Percentiles rank a stretch among this genome's conserved stretches.
phyloP scores from a whole-genome alignment of 305 asterid genomes.

The Solanum chacoense region DNA sequence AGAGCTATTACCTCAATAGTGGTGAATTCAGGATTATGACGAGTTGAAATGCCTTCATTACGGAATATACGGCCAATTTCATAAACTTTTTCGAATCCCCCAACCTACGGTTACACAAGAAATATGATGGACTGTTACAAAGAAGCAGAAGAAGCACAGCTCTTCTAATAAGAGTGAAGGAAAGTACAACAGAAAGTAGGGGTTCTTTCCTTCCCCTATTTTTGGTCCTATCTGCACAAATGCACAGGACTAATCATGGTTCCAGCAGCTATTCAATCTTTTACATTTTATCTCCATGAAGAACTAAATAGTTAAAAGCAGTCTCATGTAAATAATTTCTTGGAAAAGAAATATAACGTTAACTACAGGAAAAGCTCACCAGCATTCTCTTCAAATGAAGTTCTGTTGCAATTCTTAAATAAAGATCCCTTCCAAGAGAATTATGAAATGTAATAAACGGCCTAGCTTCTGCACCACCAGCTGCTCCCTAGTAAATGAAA shows the following conservation, averaged over 20 bases:
- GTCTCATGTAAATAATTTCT: neutral
- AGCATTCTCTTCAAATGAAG: slow-evolving; percentile 98
- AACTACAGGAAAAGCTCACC: slow-evolving; percentile 33
- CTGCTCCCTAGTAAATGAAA: slow-evolving; percentile 72
- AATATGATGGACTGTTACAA: slow-evolving; percentile 9
- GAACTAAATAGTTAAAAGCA: neutral
- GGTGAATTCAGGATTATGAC: slow-evolving; percentile 99
- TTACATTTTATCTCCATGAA: neutral
- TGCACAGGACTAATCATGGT: neutral
- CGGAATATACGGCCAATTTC: slow-evolving; percentile 95
- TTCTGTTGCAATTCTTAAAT: slow-evolving; percentile 95
- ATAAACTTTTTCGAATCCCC: slow-evolving; percentile 95
- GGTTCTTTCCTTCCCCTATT: neutral
- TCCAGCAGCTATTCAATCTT: neutral
- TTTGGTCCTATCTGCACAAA: neutral
- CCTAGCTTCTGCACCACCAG: slow-evolving; percentile 99
- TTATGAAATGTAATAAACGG: slow-evolving; percentile 92
- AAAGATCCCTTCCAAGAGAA: slow-evolving; percentile 97
- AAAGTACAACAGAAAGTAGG: neutral
- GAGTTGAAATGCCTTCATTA: slow-evolving; percentile 97
- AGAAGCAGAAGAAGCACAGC: neutral
- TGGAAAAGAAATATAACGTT: neutral
- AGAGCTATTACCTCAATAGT: slow-evolving; percentile 73
- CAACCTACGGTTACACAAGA: slow-evolving; percentile 46
- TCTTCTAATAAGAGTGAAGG: neutral